Evolutionary conservation across 805 yeast species (phyloP).

Genomic region (Brettanomyces bruxellensis): DNA sequence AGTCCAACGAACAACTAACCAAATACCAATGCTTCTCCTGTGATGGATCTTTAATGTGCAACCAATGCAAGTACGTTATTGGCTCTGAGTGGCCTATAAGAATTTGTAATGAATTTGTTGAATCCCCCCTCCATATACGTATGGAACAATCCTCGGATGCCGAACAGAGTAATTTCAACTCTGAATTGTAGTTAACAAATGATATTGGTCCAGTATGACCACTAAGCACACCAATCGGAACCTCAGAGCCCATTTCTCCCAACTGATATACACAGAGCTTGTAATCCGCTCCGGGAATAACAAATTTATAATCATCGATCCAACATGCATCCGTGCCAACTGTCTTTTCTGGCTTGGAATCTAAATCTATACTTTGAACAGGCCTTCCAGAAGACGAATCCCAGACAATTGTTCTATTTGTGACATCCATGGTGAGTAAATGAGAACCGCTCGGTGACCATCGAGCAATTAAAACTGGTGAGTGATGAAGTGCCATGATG

Average conservation of each 20-base stretch:
- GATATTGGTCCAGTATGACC: slow-evolving; percentile 65
- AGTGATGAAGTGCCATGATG: slow-evolving; percentile 40
- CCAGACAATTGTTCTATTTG: slow-evolving; percentile 54
- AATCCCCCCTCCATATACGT: slow-evolving; percentile 67
- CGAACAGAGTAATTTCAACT: slow-evolving; percentile 51
- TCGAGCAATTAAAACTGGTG: slow-evolving; percentile 43
- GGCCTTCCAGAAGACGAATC: slow-evolving; percentile 47
- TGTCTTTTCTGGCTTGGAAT: slow-evolving; percentile 27
- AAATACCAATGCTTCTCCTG: slow-evolving; percentile 17
- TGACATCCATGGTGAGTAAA: slow-evolving; percentile 52
- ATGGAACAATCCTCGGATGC: slow-evolving; percentile 71
- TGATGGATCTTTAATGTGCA: slow-evolving; percentile 21
- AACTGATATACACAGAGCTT: slow-evolving; percentile 48
- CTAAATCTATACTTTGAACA: slow-evolving; percentile 19
- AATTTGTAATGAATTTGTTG: slow-evolving; percentile 40
- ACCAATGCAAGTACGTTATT: slow-evolving; percentile 49
- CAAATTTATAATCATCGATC: slow-evolving; percentile 62
- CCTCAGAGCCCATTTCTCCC: slow-evolving; percentile 24
- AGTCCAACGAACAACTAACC: slow-evolving; percentile 60
- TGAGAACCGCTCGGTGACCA: slow-evolving; percentile 55
- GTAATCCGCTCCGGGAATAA: slow-evolving; percentile 54
- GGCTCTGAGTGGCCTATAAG: slow-evolving; percentile 51
- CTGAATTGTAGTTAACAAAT: slow-evolving; percentile 42
- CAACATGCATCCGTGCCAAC: slow-evolving; percentile 57
- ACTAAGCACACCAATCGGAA: slow-evolving; percentile 40